phyloP scores from a whole-genome alignment of 2,329 filamentous ascomycete species.

The Calonectria pteridis region DNA sequence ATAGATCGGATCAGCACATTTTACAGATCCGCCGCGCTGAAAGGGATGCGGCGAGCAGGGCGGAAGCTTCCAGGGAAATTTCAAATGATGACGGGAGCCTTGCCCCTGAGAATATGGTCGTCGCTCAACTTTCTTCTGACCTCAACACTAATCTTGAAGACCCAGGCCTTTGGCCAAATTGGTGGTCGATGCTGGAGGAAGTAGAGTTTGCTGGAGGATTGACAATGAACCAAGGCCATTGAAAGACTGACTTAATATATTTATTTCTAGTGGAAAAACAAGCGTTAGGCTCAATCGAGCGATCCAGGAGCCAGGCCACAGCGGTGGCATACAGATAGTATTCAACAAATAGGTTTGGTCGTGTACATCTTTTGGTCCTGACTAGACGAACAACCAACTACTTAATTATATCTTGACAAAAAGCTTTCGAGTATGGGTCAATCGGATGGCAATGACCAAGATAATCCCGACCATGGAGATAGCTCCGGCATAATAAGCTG shows the following conservation, averaged over 20 bases:
- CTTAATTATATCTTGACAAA: slow-evolving; percentile 13
- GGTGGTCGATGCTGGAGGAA: slow-evolving; percentile 44
- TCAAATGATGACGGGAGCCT: neutral
- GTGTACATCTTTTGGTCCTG: no score
- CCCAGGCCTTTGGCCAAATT: slow-evolving; percentile 36
- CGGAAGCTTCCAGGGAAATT: neutral
- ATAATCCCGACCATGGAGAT: slow-evolving; percentile 32
- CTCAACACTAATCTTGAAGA: neutral
- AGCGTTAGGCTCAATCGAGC: slow-evolving; percentile 6
- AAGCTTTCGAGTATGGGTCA: slow-evolving; percentile 1
- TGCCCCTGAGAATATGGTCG: neutral
- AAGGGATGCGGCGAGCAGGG: slow-evolving; percentile 12
- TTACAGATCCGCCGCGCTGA: slow-evolving; percentile 40
- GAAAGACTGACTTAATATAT: neutral
- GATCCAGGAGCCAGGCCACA: no score
- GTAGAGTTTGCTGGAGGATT: slow-evolving; percentile 36
- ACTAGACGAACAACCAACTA: no score
- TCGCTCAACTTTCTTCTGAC: slow-evolving; percentile 19
- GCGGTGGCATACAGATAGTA: no score
- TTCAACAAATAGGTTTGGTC: no score
- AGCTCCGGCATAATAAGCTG: slow-evolving; percentile 35
- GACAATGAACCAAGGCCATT: neutral
- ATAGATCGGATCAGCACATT: slow-evolving; percentile 37
- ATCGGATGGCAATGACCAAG: slow-evolving; percentile 29
- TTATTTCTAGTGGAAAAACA: neutral